Conservation (phyloP, 495 filamentous ascomycete species). For the Neurospora tetraspora region DNA sequence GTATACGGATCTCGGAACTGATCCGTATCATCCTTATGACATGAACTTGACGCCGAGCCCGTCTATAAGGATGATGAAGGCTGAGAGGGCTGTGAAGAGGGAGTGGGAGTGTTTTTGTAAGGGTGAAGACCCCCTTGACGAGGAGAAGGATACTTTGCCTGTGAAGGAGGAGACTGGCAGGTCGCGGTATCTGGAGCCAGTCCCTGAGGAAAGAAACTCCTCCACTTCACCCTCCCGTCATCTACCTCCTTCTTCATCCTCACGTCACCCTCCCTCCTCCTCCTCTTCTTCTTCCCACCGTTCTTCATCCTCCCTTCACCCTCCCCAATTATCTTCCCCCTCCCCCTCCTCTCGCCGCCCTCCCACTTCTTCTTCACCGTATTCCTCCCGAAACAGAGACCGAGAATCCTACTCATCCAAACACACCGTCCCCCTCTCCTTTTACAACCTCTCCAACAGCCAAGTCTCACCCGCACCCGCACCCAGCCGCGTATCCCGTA, state of each 20-base stretch:
- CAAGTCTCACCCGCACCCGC: background rate
- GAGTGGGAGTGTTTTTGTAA: background rate
- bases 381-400: background rate
- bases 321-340: background rate
- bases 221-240: background rate
- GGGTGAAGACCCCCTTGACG: background rate
- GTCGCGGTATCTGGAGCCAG: background rate
- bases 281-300: background rate
- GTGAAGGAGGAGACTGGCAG: background rate
- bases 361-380: background rate
- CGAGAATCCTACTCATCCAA: slow-evolving; percentile 35
- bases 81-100: background rate
- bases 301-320: background rate
- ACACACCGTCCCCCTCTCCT: slow-evolving; percentile 39
- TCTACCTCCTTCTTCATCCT: background rate
- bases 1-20: background rate
- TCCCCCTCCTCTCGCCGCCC: slow-evolving; percentile 1
- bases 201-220: background rate
- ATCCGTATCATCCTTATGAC: background rate
- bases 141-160: background rate
- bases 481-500: background rate
- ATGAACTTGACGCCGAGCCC: background rate
- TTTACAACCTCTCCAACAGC: background rate
- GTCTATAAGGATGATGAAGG: slow-evolving; percentile 10
- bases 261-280: background rate